A percentile compares a stretch with the other conserved stretches of the same genome.
These are phyloP conservation scores for Suhomyces guaymorum DNA, from an alignment of 1,139 yeast genomes.

Conservation along the genomic window DNA sequence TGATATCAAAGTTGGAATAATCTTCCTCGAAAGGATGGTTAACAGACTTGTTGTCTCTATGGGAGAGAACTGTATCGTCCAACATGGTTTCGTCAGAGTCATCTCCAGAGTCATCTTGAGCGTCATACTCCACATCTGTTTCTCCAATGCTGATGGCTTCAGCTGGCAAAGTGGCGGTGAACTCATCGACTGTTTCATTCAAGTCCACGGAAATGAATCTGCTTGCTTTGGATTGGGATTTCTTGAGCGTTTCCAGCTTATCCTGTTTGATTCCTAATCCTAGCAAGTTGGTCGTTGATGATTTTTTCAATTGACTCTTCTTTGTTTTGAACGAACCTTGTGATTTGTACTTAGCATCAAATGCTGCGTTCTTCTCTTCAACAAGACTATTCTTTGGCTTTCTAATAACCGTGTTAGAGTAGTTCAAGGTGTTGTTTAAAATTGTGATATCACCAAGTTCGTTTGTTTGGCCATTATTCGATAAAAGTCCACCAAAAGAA, in stretches of 20 bases:
- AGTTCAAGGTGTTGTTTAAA: slow-evolving; percentile 27
- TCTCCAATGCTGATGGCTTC: slow-evolving; percentile 12
- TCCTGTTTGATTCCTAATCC: slow-evolving; percentile 34
- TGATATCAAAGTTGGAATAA: slow-evolving; percentile 32
- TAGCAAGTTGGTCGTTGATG: slow-evolving; percentile 27
- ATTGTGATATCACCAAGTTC: slow-evolving; percentile 34
- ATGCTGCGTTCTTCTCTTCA: slow-evolving; percentile 10
- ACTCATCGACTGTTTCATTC: slow-evolving; percentile 10
- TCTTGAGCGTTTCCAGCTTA: slow-evolving; percentile 10
- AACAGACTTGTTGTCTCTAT: slow-evolving; percentile 7
- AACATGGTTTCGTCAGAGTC: slow-evolving; percentile 28
- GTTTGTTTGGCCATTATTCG: slow-evolving; percentile 18
- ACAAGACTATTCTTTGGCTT: slow-evolving; percentile 15
- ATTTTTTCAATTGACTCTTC: slow-evolving; percentile 24
- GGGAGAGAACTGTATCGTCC: slow-evolving; percentile 22
- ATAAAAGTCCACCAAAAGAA: slow-evolving; percentile 41
- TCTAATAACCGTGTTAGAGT: slow-evolving; percentile 32
- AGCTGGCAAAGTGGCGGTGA: slow-evolving; percentile 9
- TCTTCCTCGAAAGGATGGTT: slow-evolving; percentile 22
- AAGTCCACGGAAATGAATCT: slow-evolving; percentile 13
- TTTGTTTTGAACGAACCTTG: slow-evolving; percentile 12
- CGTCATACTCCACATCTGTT: slow-evolving; percentile 16
- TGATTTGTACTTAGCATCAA: slow-evolving; percentile 7
- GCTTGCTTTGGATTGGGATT: slow-evolving; percentile 7
- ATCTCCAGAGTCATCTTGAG: slow-evolving; percentile 20